Base-by-base conservation (phyloP, 2,329 filamentous ascomycete species). In the Alternaria burnsii region DNA sequence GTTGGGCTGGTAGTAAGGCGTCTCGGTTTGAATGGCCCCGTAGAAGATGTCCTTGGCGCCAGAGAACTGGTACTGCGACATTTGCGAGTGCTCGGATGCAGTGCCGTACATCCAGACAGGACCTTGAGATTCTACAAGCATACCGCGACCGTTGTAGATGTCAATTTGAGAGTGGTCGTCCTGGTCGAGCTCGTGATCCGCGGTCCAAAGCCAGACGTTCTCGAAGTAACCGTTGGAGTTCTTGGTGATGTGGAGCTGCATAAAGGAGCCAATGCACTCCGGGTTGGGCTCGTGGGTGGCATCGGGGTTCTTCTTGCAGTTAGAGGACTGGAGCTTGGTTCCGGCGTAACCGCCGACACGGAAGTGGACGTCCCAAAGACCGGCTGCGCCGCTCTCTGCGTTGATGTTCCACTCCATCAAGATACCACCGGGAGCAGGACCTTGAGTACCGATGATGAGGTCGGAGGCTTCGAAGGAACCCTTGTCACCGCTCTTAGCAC, bases 341-440 rank as follows among this genome's bases (percentile, higher is more conserved):
- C 94, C 94, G 5, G 91, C 89, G 55, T 90, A 89, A 43, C 95
- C 95, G 71, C 93, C 94, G 70, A 99, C 87, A 74, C 95, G 92
- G 81, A 95, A 90, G 83, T 99, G 95, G n/a, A 94, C 89, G 73
- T 99, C 95, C 92, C 94, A 99, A 80, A 97, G 89, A 63, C 88
- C 94, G 20, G 89, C 89, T 1, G 88, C 86, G 47, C 92, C 93
- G 59, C 89, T 85, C 79, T 83, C 68, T 4, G 85, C 77, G 43
- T 87, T 88, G 42, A 97, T 83, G 80, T 97, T 97, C 91, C 93
- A 97, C 78, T 97, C 87, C 82, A 97, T 88, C 75, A 97, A 86
- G 73, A 97, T 92, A 18, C 93, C 94, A 67, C 94, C 94, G 0
- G 93, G 91, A 64, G 92, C 90, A 3, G 93, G 84, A 5, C 94